Base-by-base conservation (phyloP, 805 yeast species). In the Ogataea parapolymorpha region DNA sequence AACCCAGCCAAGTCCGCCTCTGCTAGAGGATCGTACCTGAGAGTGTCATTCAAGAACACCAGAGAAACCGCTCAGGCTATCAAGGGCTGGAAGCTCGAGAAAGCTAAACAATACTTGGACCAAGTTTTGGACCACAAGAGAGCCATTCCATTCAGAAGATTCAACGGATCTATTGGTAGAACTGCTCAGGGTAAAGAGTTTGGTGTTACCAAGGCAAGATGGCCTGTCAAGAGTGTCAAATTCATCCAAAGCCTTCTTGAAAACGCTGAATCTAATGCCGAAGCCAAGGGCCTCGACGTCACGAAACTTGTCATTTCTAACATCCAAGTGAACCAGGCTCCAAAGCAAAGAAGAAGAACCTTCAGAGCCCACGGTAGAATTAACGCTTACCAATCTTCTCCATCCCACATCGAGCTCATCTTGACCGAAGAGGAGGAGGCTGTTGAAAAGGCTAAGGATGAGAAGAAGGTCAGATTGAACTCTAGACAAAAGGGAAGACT, bases 291-390 rank as follows among this genome's bases (percentile, higher is more conserved):
- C 67, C 88, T 93, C 75, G 97, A 93, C 72, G 80, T 85, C 64
- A 79, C 95, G 63, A 87, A 85, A 72, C 85, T 93, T 71, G 85
- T 84, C 77, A 81, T 93, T 68, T 83, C 95, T 62, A 98, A 93
- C 86, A 91, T 93, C 71, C 99, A 93, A 82, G 99, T 91, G 68
- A 93, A 93, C 95, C 96, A 89, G 74, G 99, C 99, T 67, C 99
- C 99, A 78, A 89, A 89, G 79, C 95, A 88, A 80, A 93, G 98
- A 83, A 91, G 99, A 82, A 89, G 99, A 80, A 93, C 99, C 68
- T 93, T 79, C 96, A 90, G 99, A 85, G 99, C 99, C 66, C 98
- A 91, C 85, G 99, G 99, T 86, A 93, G 99, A 85, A 87, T 89
- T 72, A 93, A 91, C 79, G 95, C 96, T 66, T 93, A 89, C 93